phyloP scores from a whole-genome alignment of 306 rosid species.

The Quercus alba region DNA sequence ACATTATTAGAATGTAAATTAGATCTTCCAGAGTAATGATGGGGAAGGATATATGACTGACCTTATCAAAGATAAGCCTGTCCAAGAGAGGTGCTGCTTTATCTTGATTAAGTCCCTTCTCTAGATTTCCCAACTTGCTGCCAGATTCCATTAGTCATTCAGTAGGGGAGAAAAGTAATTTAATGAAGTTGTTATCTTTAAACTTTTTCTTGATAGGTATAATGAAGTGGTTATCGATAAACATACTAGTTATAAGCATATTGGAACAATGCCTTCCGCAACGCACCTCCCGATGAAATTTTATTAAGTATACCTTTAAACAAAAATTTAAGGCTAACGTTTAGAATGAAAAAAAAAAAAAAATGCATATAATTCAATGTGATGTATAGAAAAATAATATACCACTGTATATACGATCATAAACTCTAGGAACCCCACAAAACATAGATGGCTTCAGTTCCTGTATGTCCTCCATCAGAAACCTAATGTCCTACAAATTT shows the following conservation, averaged over 20 bases:
- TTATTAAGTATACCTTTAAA: constrained; percentile 55
- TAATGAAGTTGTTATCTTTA: background rate
- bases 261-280: constrained; percentile 57
- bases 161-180: constrained; percentile 14
- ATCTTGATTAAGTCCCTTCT: constrained; percentile 74
- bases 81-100: constrained; percentile 84
- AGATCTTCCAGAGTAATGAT: constrained; percentile 1
- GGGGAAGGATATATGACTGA: constrained; percentile 14
- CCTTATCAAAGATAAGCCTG: constrained; percentile 81
- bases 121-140: constrained; percentile 74
- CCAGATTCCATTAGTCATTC: constrained; percentile 30
- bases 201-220: constrained; percentile 3
- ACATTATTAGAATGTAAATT: constrained; percentile 1
- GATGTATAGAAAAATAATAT: background rate
- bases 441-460: constrained; percentile 73
- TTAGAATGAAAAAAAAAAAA: constrained; percentile 8
- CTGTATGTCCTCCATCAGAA: constrained; percentile 78
- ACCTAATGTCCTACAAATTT: constrained; percentile 69
- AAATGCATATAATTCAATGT: background rate
- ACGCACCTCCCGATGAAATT: constrained; percentile 63
- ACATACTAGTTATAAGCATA: constrained; percentile 82
- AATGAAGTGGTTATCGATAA: background rate
- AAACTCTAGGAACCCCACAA: constrained; percentile 91
- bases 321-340: constrained; percentile 9
- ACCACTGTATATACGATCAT: constrained; percentile 72